Evolutionary conservation across 345 rosid genomes (phyloP), one percentile per base, ranked within the genome.

Genomic region (Conringia planisiliqua): DNA sequence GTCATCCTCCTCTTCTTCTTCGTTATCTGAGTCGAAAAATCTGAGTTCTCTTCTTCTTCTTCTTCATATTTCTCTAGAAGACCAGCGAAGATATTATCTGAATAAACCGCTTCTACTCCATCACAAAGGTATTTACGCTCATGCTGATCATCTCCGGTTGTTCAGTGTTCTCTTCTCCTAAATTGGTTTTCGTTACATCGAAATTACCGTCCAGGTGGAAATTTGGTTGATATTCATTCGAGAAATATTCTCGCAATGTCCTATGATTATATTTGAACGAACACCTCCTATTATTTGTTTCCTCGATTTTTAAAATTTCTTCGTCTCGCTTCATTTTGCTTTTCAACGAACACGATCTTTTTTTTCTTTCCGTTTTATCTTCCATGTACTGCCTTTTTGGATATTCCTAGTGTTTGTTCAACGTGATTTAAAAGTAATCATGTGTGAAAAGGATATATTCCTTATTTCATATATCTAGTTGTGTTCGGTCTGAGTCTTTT

Each of bases 1-100:
- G 8, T 30, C 63, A 30, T 32, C 17, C 47, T 44, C 17, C 9
- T 6, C 42, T 46, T 68, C 50, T 59, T 47, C 68, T 62, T 62
- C 68, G 38, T 42, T 22, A 13, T 39, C 16, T 20, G 24, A 48
- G 43, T 64, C 66, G 70, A 64, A n/a, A 73, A 73, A 32, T 66
- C 66, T 24, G 59, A 66, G 14, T 74, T 58, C 43, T 65, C 72
- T 38, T 66, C 66, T 57, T 55, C 75, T 30, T 61, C 33, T 0
- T 42, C 32, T 0, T 29, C 40, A 8, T n/a, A 26, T 54, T 12
- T 48, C 54, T 22, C 62, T 14, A 24, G n/a, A 26, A 8, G 68
- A 51, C 61, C 30, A 50, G 43, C 70, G 33, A 73, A 40, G 4
- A 52, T 3, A 64, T 63, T 32, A 14, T 73, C 71, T 24, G 24